phyloP scores from a whole-genome alignment of 148 eudicot species.

The Heliosperma pusillum region DNA sequence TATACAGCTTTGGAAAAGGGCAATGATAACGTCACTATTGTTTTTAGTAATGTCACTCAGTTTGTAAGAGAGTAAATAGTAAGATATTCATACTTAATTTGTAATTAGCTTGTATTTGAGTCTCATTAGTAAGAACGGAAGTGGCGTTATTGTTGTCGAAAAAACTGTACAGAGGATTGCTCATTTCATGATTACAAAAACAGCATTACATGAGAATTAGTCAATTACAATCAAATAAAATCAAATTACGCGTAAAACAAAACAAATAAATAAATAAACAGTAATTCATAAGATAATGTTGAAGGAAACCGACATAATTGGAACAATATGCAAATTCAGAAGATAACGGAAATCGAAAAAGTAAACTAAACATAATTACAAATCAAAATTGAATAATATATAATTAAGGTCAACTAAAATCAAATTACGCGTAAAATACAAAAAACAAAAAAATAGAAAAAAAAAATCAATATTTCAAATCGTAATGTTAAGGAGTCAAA shows the following conservation, averaged over 20 bases:
- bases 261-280: too few relatives aligned
- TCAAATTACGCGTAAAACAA: background rate
- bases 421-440: background rate
- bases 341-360: too few relatives aligned
- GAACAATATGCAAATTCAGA: background rate
- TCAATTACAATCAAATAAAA: background rate
- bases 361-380: too few relatives aligned
- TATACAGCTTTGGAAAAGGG: too few relatives aligned
- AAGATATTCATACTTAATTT: too few relatives aligned
- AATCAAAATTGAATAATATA: background rate
- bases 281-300: background rate
- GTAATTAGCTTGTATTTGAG: too few relatives aligned
- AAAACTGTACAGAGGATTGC: background rate
- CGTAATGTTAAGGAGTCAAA: background rate
- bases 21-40: too few relatives aligned
- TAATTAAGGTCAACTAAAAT: constrained; percentile 1
- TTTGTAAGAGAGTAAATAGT: too few relatives aligned
- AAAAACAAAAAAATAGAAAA: background rate
- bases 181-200: too few relatives aligned
- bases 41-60: too few relatives aligned
- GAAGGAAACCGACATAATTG: background rate
- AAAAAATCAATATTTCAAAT: background rate
- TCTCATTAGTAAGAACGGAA: too few relatives aligned
- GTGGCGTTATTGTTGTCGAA: too few relatives aligned
- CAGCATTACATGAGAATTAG: background rate